Evolutionary conservation across 1,284 basidiomycete species (phyloP), one percentile per base, ranked within the genome.

Genomic region (Ceratobasidium papillatum): DNA sequence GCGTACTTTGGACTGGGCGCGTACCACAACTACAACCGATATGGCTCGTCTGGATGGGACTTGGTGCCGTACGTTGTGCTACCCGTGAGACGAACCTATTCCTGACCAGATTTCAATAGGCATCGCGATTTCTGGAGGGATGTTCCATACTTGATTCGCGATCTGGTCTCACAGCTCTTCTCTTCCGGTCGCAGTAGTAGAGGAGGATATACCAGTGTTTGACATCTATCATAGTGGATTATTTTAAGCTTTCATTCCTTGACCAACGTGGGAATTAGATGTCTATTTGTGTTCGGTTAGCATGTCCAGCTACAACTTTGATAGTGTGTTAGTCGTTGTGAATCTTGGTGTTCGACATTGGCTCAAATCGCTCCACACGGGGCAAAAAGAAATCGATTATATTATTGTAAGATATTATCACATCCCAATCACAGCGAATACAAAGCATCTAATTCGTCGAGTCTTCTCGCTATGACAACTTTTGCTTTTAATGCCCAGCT

Each of bases 101-200:
- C 75, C 41, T 75, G 38, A 75, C 76, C 25, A 74, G 74, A 62
- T 74, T 27, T 73, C 3, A 11, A 54, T 77, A 94, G 93, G 76
- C 93, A 94, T 82, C 91, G 92, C 58, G 92, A 94, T 80, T 93
- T 95, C 82, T 94, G 92, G 92, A 84, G 89, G 81, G 93, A 95
- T 82, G 90, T 94, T 3, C 93, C 93, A 3, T 94, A 92, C 78
- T 91, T 95, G 87, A 80, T 94, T 43, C 85, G 86, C 49, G 93
- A 94, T 78, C 88, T 95, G 41, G 80, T 90, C 62, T 88, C 90
- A 17, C 92, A 94, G 82, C 82, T 94, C 52, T 93, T 91, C 81
- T 89, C 91, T 25, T 88, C 90, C 76, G 76, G 77, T 14, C 51
- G 51, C n/a, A 71, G 75, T 45, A 71, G 74, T 43, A 75, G 77